Evolutionary conservation across 768 basidiomycete species (phyloP).

Genomic region (Rhizopogon rudus): DNA sequence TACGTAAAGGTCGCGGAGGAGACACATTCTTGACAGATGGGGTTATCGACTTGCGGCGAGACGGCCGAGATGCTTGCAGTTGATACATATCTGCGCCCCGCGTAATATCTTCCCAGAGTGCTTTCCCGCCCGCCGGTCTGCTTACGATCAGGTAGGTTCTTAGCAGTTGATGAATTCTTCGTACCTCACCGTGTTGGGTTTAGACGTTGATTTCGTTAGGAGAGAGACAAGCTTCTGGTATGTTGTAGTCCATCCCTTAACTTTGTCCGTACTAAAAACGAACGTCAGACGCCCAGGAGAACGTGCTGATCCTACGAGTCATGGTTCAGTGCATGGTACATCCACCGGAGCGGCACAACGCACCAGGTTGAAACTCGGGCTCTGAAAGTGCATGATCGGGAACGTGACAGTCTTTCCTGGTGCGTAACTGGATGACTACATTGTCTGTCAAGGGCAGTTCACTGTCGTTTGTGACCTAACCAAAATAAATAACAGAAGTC

Average conservation of each 20-base stretch:
- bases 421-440: slow-evolving; percentile 18
- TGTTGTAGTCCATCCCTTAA: slow-evolving; percentile 14
- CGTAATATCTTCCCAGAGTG: slow-evolving; percentile 11
- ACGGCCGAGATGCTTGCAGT: slow-evolving; percentile 9
- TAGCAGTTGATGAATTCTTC: background rate
- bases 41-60: background rate
- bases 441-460: slow-evolving; percentile 6
- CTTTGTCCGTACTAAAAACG: slow-evolving; percentile 15
- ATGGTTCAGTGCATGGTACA: background rate
- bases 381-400: background rate
- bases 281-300: slow-evolving; percentile 9
- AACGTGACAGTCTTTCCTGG: slow-evolving; percentile 5
- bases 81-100: slow-evolving; percentile 11
- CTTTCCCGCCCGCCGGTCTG: slow-evolving; percentile 12
- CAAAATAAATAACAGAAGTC: background rate
- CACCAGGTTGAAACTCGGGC: slow-evolving; percentile 15
- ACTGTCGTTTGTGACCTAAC: slow-evolving; percentile 21
- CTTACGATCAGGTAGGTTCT: background rate
- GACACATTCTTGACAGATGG: background rate
- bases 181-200: slow-evolving; percentile 10
- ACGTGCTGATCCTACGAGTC: slow-evolving; percentile 13
- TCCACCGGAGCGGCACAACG: slow-evolving; percentile 1
- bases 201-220: background rate
- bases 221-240: slow-evolving; percentile 18
- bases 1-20: slow-evolving; percentile 12